These are phyloP conservation scores for Penicillium sp. DNA, from an alignment of 2,329 filamentous ascomycete species.

Conservation along the genomic window DNA sequence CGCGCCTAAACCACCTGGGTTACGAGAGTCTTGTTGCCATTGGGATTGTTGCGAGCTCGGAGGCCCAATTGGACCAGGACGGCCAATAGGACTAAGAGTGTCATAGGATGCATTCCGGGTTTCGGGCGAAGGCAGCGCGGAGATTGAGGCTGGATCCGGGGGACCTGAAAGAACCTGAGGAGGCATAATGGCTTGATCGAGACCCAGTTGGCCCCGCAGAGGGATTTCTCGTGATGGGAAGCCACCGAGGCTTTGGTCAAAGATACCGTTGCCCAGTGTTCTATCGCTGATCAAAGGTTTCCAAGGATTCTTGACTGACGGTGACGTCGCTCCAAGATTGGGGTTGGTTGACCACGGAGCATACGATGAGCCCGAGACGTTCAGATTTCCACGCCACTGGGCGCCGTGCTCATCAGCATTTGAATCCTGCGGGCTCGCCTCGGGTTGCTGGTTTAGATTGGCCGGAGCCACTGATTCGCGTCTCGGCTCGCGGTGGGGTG, in stretches of 20 bases:
- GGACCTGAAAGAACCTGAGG: slow-evolving; percentile 31
- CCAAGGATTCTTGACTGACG: slow-evolving; percentile 52
- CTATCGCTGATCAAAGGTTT: slow-evolving; percentile 53
- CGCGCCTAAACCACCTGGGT: slow-evolving; percentile 30
- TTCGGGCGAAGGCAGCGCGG: slow-evolving; percentile 40
- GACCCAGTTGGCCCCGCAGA: slow-evolving; percentile 39
- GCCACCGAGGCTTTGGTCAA: slow-evolving; percentile 51
- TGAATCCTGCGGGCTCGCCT: slow-evolving; percentile 25
- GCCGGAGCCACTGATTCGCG: slow-evolving; percentile 10
- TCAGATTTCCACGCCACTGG: slow-evolving; percentile 39
- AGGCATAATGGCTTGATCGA: slow-evolving; percentile 39
- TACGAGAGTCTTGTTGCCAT: slow-evolving; percentile 31
- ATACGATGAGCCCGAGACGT: slow-evolving; percentile 33
- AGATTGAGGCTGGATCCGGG: slow-evolving; percentile 33
- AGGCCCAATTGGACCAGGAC: slow-evolving; percentile 46
- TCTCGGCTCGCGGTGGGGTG: slow-evolving; percentile 31
- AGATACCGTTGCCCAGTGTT: slow-evolving; percentile 60
- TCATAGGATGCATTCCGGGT: slow-evolving; percentile 37
- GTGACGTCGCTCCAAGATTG: slow-evolving; percentile 33
- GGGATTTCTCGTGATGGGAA: slow-evolving; percentile 45
- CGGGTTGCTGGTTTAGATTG: slow-evolving; percentile 15
- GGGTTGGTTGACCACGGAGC: slow-evolving; percentile 36
- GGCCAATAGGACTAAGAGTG: slow-evolving; percentile 38
- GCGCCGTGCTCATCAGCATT: slow-evolving; percentile 32
- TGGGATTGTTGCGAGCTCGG: slow-evolving; percentile 36